A percentile compares a stretch with the other conserved stretches of the same genome.
Conservation (phyloP, 139 green algal species). For the Pseudopediastrum boryanum region DNA sequence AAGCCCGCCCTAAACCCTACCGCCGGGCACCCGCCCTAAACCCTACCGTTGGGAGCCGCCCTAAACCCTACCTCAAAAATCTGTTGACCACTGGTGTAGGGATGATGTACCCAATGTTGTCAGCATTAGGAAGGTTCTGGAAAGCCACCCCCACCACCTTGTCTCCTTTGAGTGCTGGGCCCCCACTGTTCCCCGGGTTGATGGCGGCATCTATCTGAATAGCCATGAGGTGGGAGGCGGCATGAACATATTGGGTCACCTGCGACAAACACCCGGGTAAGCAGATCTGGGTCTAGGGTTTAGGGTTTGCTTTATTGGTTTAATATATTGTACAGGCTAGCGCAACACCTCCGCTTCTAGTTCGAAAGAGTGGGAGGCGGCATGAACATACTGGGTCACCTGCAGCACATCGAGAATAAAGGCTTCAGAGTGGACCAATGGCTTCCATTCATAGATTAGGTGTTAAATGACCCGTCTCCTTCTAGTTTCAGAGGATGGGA, state of each 20-base stretch:
- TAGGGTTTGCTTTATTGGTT: constrained; percentile 1
- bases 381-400: constrained; percentile 67
- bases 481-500: no score
- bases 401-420: no score
- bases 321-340: no score
- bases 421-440: no score
- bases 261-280: constrained; percentile 21
- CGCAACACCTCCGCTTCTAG: no score
- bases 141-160: constrained; percentile 70
- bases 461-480: no score
- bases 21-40: no score
- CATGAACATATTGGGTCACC: constrained; percentile 67
- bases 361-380: constrained; percentile 51
- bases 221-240: constrained; percentile 62
- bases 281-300: background rate
- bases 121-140: constrained; percentile 68
- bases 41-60: no score
- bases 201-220: constrained; percentile 65
- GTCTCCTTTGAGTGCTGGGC: constrained; percentile 58
- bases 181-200: constrained; percentile 46
- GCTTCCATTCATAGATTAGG: no score
- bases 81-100: constrained; percentile 54
- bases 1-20: no score
- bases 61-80: constrained; percentile 58
- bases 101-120: constrained; percentile 81